These are phyloP conservation scores for Dacryopinax spathularia DNA, from an alignment of 768 basidiomycete species.

Conservation along the genomic window DNA sequence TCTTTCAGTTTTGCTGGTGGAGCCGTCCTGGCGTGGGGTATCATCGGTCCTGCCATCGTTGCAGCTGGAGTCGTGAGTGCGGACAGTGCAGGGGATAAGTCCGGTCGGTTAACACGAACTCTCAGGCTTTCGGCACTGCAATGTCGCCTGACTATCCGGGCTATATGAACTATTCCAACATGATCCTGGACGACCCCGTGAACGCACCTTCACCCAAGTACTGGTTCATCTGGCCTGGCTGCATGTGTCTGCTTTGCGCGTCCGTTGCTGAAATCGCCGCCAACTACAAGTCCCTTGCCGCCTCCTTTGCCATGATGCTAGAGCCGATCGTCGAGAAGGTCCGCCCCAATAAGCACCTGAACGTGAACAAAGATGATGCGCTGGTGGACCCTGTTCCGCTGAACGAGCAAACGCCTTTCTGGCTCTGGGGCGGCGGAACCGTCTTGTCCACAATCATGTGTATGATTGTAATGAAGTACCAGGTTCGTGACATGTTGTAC, in stretches of 20 bases:
- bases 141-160: constrained; percentile 28
- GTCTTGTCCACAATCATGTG: constrained; percentile 35
- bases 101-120: too few relatives aligned
- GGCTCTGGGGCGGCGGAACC: constrained; percentile 44
- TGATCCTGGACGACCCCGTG: constrained; percentile 36
- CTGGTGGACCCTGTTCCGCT: constrained; percentile 40
- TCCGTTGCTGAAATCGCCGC: constrained; percentile 41
- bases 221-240: constrained; percentile 52
- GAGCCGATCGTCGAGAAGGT: neutral
- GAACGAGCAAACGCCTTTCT: constrained; percentile 40
- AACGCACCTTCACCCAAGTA: constrained; percentile 39
- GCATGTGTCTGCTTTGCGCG: constrained; percentile 47
- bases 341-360: neutral
- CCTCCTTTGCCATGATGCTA: neutral
- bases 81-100: too few relatives aligned
- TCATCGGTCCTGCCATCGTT: constrained; percentile 41
- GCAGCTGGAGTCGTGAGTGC: too few relatives aligned
- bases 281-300: constrained; percentile 23
- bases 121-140: constrained; percentile 31
- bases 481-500: neutral
- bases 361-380: constrained; percentile 20
- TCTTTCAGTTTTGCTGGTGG: constrained; percentile 32
- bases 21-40: constrained; percentile 44
- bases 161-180: constrained; percentile 31
- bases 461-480: constrained; percentile 37